Conservation (phyloP, 345 rosid genomes). For the Fremontodendron californicum region DNA sequence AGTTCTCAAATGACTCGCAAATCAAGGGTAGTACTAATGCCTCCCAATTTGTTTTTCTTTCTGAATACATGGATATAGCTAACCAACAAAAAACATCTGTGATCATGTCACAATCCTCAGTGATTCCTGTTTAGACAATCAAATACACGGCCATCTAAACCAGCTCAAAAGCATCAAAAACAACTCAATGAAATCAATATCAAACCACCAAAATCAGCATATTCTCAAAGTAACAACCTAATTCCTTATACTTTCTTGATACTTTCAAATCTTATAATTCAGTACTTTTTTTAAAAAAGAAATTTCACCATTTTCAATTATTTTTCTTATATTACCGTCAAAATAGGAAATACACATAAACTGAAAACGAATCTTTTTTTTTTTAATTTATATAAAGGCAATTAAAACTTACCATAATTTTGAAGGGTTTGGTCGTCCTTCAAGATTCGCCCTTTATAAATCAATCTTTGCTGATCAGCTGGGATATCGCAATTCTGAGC, state of each 20-base stretch:
- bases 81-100: neutral
- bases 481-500: conserved; percentile 65
- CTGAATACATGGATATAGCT: neutral
- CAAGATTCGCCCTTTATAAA: conserved; percentile 79
- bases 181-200: neutral
- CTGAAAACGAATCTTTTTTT: neutral
- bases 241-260: neutral
- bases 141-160: neutral
- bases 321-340: neutral
- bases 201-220: too few relatives aligned
- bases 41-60: neutral
- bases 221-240: neutral
- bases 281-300: neutral
- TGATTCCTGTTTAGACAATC: neutral
- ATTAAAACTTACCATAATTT: conserved; percentile 50
- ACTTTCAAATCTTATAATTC: neutral
- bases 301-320: conserved; percentile 1
- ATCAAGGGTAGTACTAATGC: neutral
- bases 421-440: conserved; percentile 69
- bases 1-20: neutral
- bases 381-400: neutral
- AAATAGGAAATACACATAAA: neutral
- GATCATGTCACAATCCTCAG: neutral
- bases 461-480: conserved; percentile 72
- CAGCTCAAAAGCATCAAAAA: neutral